phyloP scores from a whole-genome alignment of 768 basidiomycete genomes.

The Gymnopilus junonius region DNA sequence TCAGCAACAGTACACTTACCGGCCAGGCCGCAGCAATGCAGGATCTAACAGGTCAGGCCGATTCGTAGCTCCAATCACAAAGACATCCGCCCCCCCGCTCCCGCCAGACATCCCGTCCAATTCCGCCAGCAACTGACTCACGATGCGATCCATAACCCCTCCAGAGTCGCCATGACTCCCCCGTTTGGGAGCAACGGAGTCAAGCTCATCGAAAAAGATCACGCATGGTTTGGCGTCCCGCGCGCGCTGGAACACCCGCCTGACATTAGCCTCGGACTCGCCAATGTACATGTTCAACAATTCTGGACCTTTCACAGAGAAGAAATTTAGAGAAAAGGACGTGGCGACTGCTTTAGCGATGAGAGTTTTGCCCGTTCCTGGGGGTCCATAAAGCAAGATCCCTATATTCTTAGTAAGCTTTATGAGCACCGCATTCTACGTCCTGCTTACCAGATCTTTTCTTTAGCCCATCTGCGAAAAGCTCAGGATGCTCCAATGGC shows the following conservation, averaged over 20 bases:
- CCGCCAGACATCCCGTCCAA: slow-evolving; percentile 86
- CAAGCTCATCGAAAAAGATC: slow-evolving; percentile 96
- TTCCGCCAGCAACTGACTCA: slow-evolving; percentile 92
- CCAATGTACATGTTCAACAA: slow-evolving; percentile 98
- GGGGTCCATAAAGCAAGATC: slow-evolving; percentile 91
- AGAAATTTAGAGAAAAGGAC: slow-evolving; percentile 92
- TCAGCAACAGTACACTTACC: slow-evolving; percentile 53
- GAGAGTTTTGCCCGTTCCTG: slow-evolving; percentile 94
- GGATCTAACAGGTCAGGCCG: slow-evolving; percentile 91
- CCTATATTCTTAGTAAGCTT: slow-evolving; percentile 46
- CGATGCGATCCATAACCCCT: slow-evolving; percentile 98
- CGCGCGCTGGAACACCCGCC: slow-evolving; percentile 89
- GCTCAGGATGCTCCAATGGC: slow-evolving; percentile 86
- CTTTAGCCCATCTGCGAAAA: slow-evolving; percentile 91
- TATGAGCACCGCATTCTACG: neutral
- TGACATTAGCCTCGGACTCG: slow-evolving; percentile 97
- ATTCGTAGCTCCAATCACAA: slow-evolving; percentile 96
- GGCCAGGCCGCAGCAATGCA: slow-evolving; percentile 85
- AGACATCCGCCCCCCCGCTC: slow-evolving; percentile 69
- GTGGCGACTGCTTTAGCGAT: slow-evolving; percentile 97
- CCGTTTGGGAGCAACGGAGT: slow-evolving; percentile 92
- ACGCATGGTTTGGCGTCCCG: slow-evolving; percentile 93
- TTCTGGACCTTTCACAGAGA: slow-evolving; percentile 97
- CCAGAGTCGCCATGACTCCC: slow-evolving; percentile 96
- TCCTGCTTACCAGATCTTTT: slow-evolving; percentile 81